phyloP scores from a whole-genome alignment of 2,329 filamentous ascomycete genomes.

The Pseudocercospora cruenta region DNA sequence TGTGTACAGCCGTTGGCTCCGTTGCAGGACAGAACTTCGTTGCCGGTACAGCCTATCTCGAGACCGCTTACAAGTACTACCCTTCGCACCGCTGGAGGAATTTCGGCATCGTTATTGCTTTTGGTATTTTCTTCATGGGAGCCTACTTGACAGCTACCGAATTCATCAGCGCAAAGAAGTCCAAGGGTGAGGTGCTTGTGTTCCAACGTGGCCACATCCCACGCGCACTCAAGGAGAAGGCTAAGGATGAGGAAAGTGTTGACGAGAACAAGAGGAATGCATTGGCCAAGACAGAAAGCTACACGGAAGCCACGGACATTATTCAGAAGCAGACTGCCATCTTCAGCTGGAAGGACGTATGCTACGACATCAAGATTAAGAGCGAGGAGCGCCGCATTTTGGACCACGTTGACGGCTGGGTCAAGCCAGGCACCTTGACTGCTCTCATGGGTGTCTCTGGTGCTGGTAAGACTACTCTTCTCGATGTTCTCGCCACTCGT shows the following conservation, averaged over 20 bases:
- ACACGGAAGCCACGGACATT: slow-evolving; percentile 47
- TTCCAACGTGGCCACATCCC: slow-evolving; percentile 52
- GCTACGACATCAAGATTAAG: slow-evolving; percentile 81
- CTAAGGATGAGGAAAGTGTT: slow-evolving; percentile 41
- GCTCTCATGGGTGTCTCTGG: slow-evolving; percentile 90
- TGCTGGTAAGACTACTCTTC: slow-evolving; percentile 89
- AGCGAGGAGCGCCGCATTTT: slow-evolving; percentile 73
- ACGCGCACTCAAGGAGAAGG: slow-evolving; percentile 57
- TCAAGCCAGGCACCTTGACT: slow-evolving; percentile 87
- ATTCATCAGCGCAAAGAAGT: slow-evolving; percentile 53
- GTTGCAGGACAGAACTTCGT: slow-evolving; percentile 45
- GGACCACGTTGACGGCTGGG: slow-evolving; percentile 87
- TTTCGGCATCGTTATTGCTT: slow-evolving; percentile 51
- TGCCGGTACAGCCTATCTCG: slow-evolving; percentile 42
- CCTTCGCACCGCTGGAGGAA: slow-evolving; percentile 52
- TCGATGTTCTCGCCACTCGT: slow-evolving; percentile 83
- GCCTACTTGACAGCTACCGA: slow-evolving; percentile 51
- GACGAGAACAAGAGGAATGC: slow-evolving; percentile 17
- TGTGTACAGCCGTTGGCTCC: slow-evolving; percentile 50
- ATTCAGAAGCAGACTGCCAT: slow-evolving; percentile 70
- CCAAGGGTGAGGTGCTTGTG: slow-evolving; percentile 56
- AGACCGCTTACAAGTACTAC: slow-evolving; percentile 41
- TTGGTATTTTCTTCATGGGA: slow-evolving; percentile 48
- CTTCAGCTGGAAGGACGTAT: slow-evolving; percentile 85
- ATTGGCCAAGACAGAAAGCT: slow-evolving; percentile 41